Evolutionary conservation across 1,284 basidiomycete species (phyloP).

Genomic region (Trametes sp.): DNA sequence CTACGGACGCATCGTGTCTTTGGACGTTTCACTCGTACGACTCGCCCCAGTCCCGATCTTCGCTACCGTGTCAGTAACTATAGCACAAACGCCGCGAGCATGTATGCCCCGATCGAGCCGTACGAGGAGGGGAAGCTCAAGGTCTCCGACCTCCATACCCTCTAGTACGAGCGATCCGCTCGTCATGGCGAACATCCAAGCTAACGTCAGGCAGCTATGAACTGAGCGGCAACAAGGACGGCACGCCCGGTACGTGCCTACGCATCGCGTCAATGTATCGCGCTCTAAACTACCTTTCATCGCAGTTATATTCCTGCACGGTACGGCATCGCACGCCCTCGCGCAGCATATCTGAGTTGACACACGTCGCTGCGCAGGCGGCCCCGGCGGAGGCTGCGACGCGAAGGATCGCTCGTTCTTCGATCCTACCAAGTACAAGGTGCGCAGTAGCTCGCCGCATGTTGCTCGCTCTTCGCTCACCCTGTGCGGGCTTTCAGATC

Average conservation of each 20-base stretch:
- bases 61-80: too few species aligned
- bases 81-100: conserved; percentile 17
- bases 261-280: not conserved
- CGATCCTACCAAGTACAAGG: conserved; percentile 86
- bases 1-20: not conserved
- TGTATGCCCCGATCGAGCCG: conserved; percentile 53
- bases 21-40: not conserved
- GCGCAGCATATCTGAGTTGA: not conserved
- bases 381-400: conserved; percentile 79
- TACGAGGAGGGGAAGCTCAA: conserved; percentile 73
- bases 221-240: conserved; percentile 78
- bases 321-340: conserved; percentile 40
- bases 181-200: not conserved
- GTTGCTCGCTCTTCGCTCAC: not conserved
- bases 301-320: conserved; percentile 85
- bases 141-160: conserved; percentile 77
- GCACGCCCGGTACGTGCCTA: conserved; percentile 67
- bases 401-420: conserved; percentile 79
- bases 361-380: conserved; percentile 49
- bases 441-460: conserved; percentile 30
- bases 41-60: not conserved
- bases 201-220: conserved; percentile 69
- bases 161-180: conserved; percentile 64
- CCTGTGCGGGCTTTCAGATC: conserved; percentile 53
- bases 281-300: not conserved